Evolutionary conservation across 257 asterid genomes (phyloP).

Genomic region (Salvia splendens): DNA sequence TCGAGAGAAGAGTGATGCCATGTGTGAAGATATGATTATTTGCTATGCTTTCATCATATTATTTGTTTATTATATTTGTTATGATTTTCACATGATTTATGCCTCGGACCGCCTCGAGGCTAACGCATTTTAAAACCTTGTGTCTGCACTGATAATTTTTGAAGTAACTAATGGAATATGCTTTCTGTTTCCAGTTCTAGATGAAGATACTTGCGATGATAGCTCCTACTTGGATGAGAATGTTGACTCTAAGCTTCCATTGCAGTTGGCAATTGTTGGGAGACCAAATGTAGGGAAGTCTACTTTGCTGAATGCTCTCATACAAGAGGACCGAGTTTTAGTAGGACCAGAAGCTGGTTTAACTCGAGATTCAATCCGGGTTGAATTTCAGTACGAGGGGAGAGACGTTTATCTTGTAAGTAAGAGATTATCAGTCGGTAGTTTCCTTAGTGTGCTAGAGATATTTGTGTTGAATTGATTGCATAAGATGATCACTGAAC

Average conservation of each 20-base stretch:
- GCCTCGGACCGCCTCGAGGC: no score
- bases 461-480: conserved; percentile 12
- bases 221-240: conserved; percentile 47
- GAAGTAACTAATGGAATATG: conserved; percentile 24
- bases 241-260: conserved; percentile 62
- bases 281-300: conserved; percentile 98
- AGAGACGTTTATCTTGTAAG: conserved; percentile 73
- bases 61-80: no score
- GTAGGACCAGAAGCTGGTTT: conserved; percentile 99
- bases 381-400: conserved; percentile 82
- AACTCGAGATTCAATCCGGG: conserved; percentile 94
- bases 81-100: no score
- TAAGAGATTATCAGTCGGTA: conserved; percentile 9
- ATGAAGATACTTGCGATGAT: conserved; percentile 39
- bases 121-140: no score
- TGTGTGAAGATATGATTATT: no score
- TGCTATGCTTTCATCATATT: no score
- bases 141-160: neutral
- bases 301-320: conserved; percentile 81
- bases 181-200: conserved; percentile 36
- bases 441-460: conserved; percentile 18
- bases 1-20: no score
- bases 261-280: conserved; percentile 98
- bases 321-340: conserved; percentile 92
- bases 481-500: conserved; percentile 3